These are phyloP conservation scores for Tuber microsphaerosporum DNA, from an alignment of 495 filamentous ascomycete genomes.

Conservation along the genomic window DNA sequence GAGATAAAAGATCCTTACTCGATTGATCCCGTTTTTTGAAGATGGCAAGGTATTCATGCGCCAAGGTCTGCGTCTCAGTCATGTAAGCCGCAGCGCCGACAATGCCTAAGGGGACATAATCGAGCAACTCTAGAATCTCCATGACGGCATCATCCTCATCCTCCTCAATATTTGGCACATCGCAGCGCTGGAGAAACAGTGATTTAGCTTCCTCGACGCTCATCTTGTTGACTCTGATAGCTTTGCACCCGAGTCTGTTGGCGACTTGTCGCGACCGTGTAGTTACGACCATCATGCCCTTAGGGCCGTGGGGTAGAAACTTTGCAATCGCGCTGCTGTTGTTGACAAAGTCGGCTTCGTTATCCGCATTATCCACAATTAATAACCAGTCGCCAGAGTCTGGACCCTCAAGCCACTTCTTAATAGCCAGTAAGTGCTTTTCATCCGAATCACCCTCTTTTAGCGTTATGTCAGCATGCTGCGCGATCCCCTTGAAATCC, in stretches of 20 bases:
- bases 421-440: not conserved
- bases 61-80: not conserved
- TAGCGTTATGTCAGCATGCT: constrained; percentile 29
- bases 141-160: constrained; percentile 3
- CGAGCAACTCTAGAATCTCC: constrained; percentile 4
- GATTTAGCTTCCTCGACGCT: not conserved
- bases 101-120: constrained; percentile 21
- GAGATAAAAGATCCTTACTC: constrained; percentile 13
- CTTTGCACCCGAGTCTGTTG: no score
- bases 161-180: not conserved
- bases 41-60: no score
- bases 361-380: constrained; percentile 44
- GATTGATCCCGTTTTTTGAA: not conserved
- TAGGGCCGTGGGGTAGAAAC: constrained; percentile 14
- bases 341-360: constrained; percentile 10
- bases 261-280: constrained; percentile 12
- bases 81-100: constrained; percentile 15
- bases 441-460: constrained; percentile 18
- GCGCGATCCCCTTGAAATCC: constrained; percentile 43
- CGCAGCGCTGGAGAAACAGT: not conserved
- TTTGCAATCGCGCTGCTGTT: constrained; percentile 2
- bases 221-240: constrained; percentile 2
- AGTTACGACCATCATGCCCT: constrained; percentile 21
- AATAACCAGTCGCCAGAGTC: constrained; percentile 37
- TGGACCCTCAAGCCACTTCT: constrained; percentile 20